Base-by-base conservation (phyloP, 1,284 basidiomycete species). In the Moesziomyces sp. region DNA sequence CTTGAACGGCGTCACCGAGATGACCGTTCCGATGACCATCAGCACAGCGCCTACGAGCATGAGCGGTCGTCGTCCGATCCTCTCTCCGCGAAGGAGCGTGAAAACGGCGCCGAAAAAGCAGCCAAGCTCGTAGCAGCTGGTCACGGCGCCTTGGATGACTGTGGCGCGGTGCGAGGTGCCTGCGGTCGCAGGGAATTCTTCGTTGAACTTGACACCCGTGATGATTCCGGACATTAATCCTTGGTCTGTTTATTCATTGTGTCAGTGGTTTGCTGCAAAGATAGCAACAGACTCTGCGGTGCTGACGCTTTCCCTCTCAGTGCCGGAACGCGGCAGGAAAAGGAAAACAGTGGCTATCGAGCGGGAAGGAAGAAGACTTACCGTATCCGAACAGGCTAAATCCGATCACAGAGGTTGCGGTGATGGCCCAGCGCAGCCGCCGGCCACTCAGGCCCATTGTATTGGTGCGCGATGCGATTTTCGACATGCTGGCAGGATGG, bases 151-250 rank as follows among this genome's bases (percentile, higher is more conserved):
- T 49, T 75, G 72, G 13, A 73, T 42, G 35, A 60, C 58, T 1
- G 64, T 56, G 7, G 57, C 58, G 26, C 26, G 58, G 10, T 43
- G 47, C 14, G 51, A 45, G 23, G 42, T 34, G 10, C 57, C 57
- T 3, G 23, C 44, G 9, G 52, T 60, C 2, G 51, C 19, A 11
- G 62, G 57, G 40, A 67, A 67, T 38, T 60, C 52, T 14, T 48
- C 34, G 40, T 88, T 89, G 86, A 97, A 97, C 83, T 94, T 89
- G 35, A 93, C 92, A 1, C 93, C 93, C 34, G 94, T 97, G 84
- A 97, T 95, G 78, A 97, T 90, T 40, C 93, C 93, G 73, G 48
- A 54, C 76, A 79, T 78, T 30, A 80, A 65, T 30, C 80, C 80
- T 60, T 84, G 78, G 55, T 82, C 24, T 26, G 24, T 26, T 26